Evolutionary conservation across 768 basidiomycete species (phyloP).

Genomic region (Pleurotus ostreatus): DNA sequence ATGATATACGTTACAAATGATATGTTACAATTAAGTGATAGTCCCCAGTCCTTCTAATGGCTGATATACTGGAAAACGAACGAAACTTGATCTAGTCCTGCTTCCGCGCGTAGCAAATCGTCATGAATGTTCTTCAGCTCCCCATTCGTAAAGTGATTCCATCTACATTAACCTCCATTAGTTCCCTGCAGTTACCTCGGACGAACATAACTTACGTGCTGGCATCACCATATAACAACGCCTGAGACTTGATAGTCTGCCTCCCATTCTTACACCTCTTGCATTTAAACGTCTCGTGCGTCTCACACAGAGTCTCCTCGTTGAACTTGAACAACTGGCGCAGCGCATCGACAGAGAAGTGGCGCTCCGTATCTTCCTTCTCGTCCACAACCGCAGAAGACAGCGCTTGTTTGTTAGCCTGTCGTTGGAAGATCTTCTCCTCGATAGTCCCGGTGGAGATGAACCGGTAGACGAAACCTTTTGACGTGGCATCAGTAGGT

Average conservation of each 20-base stretch:
- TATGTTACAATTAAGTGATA: slow-evolving; percentile 4
- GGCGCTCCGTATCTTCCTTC: slow-evolving; percentile 91
- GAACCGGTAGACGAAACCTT: slow-evolving; percentile 98
- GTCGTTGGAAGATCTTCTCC: slow-evolving; percentile 98
- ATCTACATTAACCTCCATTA: slow-evolving; percentile 44
- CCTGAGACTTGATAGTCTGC: slow-evolving; percentile 78
- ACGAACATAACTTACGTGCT: slow-evolving; percentile 73
- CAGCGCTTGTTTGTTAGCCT: slow-evolving; percentile 92
- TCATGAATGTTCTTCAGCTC: slow-evolving; percentile 93
- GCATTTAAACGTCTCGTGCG: slow-evolving; percentile 98
- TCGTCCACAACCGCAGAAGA: slow-evolving; percentile 99
- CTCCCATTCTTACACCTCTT: slow-evolving; percentile 85
- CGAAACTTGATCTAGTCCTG: slow-evolving; percentile 78
- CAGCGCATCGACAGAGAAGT: slow-evolving; percentile 87
- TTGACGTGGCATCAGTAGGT: not conserved
- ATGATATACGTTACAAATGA: slow-evolving; percentile 5
- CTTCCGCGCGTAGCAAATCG: slow-evolving; percentile 88
- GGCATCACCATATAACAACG: slow-evolving; percentile 91
- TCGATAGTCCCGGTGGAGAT: slow-evolving; percentile 97
- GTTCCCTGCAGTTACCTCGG: not conserved
- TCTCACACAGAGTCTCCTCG: slow-evolving; percentile 82
- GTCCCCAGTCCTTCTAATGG: slow-evolving; percentile 42
- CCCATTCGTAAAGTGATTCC: slow-evolving; percentile 94
- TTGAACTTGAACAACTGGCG: slow-evolving; percentile 92
- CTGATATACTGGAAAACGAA: slow-evolving; percentile 97